Base-by-base conservation (phyloP, 176 grass and related monocot species). In the Poa pratensis region DNA sequence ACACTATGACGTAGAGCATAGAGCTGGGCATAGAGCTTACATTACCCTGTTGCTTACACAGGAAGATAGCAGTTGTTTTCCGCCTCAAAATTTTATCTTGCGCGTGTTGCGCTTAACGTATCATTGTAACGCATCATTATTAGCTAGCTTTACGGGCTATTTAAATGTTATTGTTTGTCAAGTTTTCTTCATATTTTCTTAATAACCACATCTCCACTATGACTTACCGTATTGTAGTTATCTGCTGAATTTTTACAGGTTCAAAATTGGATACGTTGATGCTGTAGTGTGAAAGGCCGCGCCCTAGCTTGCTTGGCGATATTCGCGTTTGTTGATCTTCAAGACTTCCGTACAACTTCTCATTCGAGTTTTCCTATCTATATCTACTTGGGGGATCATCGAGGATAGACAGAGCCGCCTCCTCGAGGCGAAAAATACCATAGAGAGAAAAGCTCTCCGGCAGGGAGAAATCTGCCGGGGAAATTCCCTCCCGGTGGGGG, bases 371-470 rank as follows among this genome's bases (percentile, higher is more conserved):
- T 90, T 51, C 0, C 76, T 39, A 19, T 74, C 48, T 69, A 84
- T 73, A 52, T 58, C 77, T 77, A 30, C 22, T 80, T 70, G 3
- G 79, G 72, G 67, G n/a, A n/a, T n/a, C n/a, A n/a, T n/a, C n/a
- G n/a, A n/a, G n/a, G n/a, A n/a, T n/a, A n/a, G n/a, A n/a, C n/a
- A n/a, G n/a, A n/a, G n/a, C n/a, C n/a, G n/a, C n/a, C n/a, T n/a
- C n/a, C n/a, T n/a, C n/a, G n/a, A n/a, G n/a, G n/a, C n/a, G n/a
- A n/a, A n/a, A n/a, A n/a, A n/a, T n/a, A n/a, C n/a, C n/a, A n/a
- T n/a, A n/a, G n/a, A n/a, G n/a, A n/a, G n/a, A n/a, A n/a, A n/a
- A n/a, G n/a, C n/a, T n/a, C n/a, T n/a, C n/a, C n/a, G n/a, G n/a
- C n/a, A n/a, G n/a, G n/a, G n/a, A n/a, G n/a, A n/a, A n/a, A n/a